A percentile compares a stretch with the other conserved stretches of the same genome.
phyloP scores from a whole-genome alignment of 2,329 filamentous ascomycete genomes.

The Ploettnerulaceae sp. region DNA sequence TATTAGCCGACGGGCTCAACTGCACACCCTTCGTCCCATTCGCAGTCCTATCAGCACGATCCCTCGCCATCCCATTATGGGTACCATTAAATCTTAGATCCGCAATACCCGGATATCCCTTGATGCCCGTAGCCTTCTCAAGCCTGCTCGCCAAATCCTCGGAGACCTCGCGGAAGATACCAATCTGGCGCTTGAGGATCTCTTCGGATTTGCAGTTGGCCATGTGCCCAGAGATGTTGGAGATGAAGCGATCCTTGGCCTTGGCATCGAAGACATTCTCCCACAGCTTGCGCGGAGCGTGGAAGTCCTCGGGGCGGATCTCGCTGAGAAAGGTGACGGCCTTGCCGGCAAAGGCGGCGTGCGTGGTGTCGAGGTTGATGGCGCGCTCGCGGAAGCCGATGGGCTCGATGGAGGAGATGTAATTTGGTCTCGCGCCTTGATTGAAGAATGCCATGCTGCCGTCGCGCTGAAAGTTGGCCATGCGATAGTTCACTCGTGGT shows the following conservation, averaged over 20 bases:
- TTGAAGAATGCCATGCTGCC: slow-evolving; percentile 36
- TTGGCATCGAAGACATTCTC: slow-evolving; percentile 56
- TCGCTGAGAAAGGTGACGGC: slow-evolving; percentile 43
- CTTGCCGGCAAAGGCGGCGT: slow-evolving; percentile 39
- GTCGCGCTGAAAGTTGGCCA: slow-evolving; percentile 37
- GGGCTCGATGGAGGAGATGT: slow-evolving; percentile 35
- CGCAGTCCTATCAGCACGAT: slow-evolving; percentile 41
- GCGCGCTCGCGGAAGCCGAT: slow-evolving; percentile 36
- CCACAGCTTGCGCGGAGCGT: slow-evolving; percentile 52
- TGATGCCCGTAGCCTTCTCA: slow-evolving; percentile 58
- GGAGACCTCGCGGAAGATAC: slow-evolving; percentile 59
- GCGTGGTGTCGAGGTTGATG: slow-evolving; percentile 37
- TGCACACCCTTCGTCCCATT: slow-evolving; percentile 43
- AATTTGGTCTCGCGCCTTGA: slow-evolving; percentile 47
- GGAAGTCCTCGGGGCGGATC: slow-evolving; percentile 32
- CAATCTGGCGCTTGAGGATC: slow-evolving; percentile 59
- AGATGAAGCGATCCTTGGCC: slow-evolving; percentile 53
- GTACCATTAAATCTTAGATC: slow-evolving; percentile 54
- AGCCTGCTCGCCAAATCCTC: slow-evolving; percentile 52
- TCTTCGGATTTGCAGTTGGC: slow-evolving; percentile 51
- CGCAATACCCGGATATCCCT: slow-evolving; percentile 54
- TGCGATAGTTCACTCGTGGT: slow-evolving; percentile 34
- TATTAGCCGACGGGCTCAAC: slow-evolving; percentile 37
- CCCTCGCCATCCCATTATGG: slow-evolving; percentile 53
- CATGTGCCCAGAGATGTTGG: slow-evolving; percentile 59